Percentiles rank a stretch among this genome's conserved stretches.
phyloP scores from a whole-genome alignment of 2,329 filamentous ascomycete species.

The Alternaria conjuncta region DNA sequence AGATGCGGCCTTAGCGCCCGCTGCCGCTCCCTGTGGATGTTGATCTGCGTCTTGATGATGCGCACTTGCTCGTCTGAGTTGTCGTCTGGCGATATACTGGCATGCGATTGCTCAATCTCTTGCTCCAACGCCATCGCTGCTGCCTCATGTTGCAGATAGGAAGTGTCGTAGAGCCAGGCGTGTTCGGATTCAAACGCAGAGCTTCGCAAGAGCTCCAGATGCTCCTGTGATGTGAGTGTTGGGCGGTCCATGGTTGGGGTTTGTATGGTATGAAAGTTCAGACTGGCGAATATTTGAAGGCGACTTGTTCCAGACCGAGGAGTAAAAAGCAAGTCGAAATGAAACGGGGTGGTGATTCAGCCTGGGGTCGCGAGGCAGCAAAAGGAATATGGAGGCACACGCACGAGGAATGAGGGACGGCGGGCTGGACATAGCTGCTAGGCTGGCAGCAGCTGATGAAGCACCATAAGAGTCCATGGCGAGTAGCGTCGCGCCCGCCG shows the following conservation, averaged over 20 bases:
- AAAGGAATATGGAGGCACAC: conserved; percentile 12
- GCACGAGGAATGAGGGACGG: conserved; percentile 12
- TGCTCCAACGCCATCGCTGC: conserved; percentile 44
- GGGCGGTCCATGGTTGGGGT: conserved; percentile 33
- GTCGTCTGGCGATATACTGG: conserved; percentile 45
- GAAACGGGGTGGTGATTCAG: conserved; percentile 5
- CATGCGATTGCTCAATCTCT: conserved; percentile 40
- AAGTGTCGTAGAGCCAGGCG: conserved; percentile 47
- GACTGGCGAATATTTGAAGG: background rate
- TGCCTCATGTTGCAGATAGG: conserved; percentile 45
- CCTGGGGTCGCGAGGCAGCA: background rate
- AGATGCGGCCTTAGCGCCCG: conserved; percentile 43
- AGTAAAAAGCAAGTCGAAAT: background rate
- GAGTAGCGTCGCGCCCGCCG: conserved; percentile 14
- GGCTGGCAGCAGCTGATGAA: conserved; percentile 27
- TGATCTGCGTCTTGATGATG: conserved; percentile 45
- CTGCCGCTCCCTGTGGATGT: conserved; percentile 45
- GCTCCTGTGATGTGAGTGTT: conserved; percentile 34
- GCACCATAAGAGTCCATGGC: conserved; percentile 16
- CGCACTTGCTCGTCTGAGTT: conserved; percentile 45
- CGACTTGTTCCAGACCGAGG: conserved; percentile 1
- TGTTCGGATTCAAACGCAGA: conserved; percentile 48
- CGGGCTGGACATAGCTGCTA: conserved; percentile 15
- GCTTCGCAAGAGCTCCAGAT: conserved; percentile 44
- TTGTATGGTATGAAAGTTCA: conserved; percentile 1